phyloP scores from a whole-genome alignment of 2,329 filamentous ascomycete species.

The Trichoderma brevicompactum region DNA sequence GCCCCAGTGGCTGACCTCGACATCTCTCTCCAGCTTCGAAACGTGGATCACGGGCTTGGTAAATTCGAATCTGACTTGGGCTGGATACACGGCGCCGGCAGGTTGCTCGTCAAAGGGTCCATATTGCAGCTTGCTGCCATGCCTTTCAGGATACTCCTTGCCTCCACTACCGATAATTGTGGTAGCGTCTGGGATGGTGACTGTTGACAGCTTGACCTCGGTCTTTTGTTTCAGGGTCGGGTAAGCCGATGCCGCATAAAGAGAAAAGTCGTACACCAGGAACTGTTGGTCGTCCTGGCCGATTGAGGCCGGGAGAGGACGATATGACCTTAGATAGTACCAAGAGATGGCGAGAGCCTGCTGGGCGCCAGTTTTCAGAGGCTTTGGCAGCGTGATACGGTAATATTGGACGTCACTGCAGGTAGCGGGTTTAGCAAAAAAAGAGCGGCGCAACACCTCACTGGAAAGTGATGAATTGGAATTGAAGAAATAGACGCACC shows the following conservation, averaged over 20 bases:
- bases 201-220: conserved; percentile 84
- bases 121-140: conserved; percentile 85
- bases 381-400: conserved; percentile 74
- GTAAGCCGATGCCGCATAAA: conserved; percentile 84
- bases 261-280: conserved; percentile 82
- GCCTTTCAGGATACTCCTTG: conserved; percentile 73
- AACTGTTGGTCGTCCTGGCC: conserved; percentile 86
- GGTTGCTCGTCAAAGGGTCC: conserved; percentile 83
- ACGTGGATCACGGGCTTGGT: conserved; percentile 87
- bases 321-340: conserved; percentile 76
- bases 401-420: conserved; percentile 79
- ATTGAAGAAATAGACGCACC: conserved; percentile 43
- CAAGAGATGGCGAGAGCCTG: conserved; percentile 88
- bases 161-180: conserved; percentile 65
- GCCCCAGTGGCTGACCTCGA: conserved; percentile 98
- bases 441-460: too few relatives aligned
- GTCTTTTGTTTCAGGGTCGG: conserved; percentile 92
- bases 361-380: conserved; percentile 76
- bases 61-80: conserved; percentile 89
- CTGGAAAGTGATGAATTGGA: not conserved
- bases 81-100: conserved; percentile 73
- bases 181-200: conserved; percentile 84
- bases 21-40: conserved; percentile 79
- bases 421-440: conserved; percentile 19
- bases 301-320: conserved; percentile 79